Evolutionary conservation across 768 basidiomycete species (phyloP).

Genomic region (Calocera cornea): DNA sequence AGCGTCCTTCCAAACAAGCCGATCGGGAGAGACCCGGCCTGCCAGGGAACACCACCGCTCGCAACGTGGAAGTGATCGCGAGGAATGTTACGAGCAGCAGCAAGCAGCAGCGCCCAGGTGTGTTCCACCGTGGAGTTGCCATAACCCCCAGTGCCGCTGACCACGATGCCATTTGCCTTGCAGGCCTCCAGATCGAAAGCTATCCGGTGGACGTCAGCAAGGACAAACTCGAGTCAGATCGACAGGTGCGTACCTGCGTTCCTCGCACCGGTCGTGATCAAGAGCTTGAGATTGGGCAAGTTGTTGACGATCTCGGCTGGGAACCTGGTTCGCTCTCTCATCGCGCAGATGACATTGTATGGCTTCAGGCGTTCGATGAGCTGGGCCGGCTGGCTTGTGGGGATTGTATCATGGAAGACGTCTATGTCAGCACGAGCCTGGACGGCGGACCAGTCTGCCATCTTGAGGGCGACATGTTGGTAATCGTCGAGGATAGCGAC

Average conservation of each 20-base stretch:
- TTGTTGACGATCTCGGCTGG: conserved; percentile 34
- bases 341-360: conserved; percentile 47
- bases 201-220: conserved; percentile 24
- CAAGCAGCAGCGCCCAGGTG: conserved; percentile 47
- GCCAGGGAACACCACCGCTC: conserved; percentile 38
- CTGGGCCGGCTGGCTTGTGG: conserved; percentile 31
- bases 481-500: conserved; percentile 53
- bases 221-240: not conserved
- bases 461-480: conserved; percentile 37
- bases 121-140: conserved; percentile 39
- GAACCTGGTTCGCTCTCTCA: conserved; percentile 56
- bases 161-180: conserved; percentile 35
- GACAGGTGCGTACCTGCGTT: conserved; percentile 6
- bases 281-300: conserved; percentile 45
- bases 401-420: conserved; percentile 39
- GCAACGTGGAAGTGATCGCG: conserved; percentile 39
- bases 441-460: conserved; percentile 42
- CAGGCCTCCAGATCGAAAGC: conserved; percentile 39
- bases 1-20: conserved; percentile 43
- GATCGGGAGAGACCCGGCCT: conserved; percentile 33
- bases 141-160: conserved; percentile 35
- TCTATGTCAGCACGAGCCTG: conserved; percentile 29
- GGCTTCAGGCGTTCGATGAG: conserved; percentile 37
- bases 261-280: conserved; percentile 42
- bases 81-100: conserved; percentile 36